A percentile compares a stretch with the other conserved stretches of the same genome.
phyloP scores from a whole-genome alignment of 2,329 filamentous ascomycete species.

The Colletotrichum gigasporum region DNA sequence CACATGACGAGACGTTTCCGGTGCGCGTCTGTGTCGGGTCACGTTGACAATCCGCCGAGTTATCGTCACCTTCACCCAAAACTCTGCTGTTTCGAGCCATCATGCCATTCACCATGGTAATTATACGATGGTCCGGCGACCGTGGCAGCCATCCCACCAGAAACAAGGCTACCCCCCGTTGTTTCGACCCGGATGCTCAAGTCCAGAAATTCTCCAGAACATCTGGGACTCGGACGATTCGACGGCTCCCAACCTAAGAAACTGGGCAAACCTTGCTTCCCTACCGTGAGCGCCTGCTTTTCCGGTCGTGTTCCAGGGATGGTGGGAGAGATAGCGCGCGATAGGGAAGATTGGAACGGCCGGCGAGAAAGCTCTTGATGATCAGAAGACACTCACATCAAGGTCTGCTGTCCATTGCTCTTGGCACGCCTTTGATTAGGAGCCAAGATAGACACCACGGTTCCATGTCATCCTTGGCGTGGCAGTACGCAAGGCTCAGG shows the following conservation, averaged over 20 bases:
- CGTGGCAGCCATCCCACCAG: neutral
- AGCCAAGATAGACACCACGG: slow-evolving; percentile 7
- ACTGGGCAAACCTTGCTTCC: slow-evolving; percentile 16
- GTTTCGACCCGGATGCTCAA: neutral
- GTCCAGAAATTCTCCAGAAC: slow-evolving; percentile 23
- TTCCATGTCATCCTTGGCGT: slow-evolving; percentile 23
- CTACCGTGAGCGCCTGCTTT: slow-evolving; percentile 3
- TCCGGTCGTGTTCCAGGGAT: slow-evolving; percentile 10
- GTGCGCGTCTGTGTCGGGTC: slow-evolving; percentile 3
- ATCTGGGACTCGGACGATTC: slow-evolving; percentile 6
- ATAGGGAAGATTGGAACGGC: neutral
- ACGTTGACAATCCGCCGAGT: neutral
- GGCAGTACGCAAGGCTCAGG: neutral
- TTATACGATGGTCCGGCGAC: slow-evolving; percentile 18
- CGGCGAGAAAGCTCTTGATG: neutral
- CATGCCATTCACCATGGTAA: slow-evolving; percentile 19
- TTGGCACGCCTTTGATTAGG: neutral
- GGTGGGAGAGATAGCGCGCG: neutral
- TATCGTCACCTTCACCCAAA: slow-evolving; percentile 6
- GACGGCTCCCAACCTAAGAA: slow-evolving; percentile 8
- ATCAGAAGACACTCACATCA: slow-evolving; percentile 11
- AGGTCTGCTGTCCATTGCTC: slow-evolving; percentile 2
- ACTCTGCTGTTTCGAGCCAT: slow-evolving; percentile 26
- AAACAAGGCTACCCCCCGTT: slow-evolving; percentile 22
- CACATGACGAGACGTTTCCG: slow-evolving; percentile 8